Base-by-base conservation (phyloP, 176 grass and related monocot species). In the Ananas comosus region DNA sequence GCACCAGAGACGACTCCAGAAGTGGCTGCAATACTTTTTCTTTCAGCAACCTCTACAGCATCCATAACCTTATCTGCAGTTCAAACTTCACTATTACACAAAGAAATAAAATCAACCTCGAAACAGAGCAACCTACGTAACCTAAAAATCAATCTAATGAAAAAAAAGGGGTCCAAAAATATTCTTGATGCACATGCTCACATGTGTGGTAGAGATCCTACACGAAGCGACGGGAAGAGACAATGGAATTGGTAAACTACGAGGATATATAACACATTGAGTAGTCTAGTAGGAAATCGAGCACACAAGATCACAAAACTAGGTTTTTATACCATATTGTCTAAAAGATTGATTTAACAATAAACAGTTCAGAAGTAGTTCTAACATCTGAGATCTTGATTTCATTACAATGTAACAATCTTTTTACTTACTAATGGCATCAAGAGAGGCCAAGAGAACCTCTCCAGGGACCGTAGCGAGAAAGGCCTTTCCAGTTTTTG, bases 31-130 rank as follows among this genome's bases (percentile, higher is more conserved):
- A 97, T 58, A 8, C 89, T 74, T 18, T 69, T 92, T 79, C 51
- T 97, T 78, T 97, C 94, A 10, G 94, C 89, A 28, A 63, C 82
- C 76, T 97, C 88, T 2, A 92, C 72, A 3, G 93, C 84, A 53
- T 92, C 93, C 82, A 97, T 87, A 27, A 97, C 89, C 75, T 87
- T 87, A 56, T 90, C 93, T 97, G 79, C 81, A 51, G 12, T 51
- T 75, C n/a, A 47, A 76, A 59, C 63, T 22, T 22, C 1, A 50
- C n/a, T 12, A 61, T 5, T 4, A 50, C 13, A 10, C 69, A 5
- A 2, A 83, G 13, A 2, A 51, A 51, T 49, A 48, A 8, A 49
- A 48, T n/a, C 12, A 71, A 50, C 16, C 13, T 28, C 16, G 42
- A 21, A 11, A 68, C 24, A 7, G 33, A 42, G 6, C 5, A 42